Evolutionary conservation across 176 grass and related monocot genomes (phyloP), one percentile per base, ranked within the genome.

Genomic region (Elymus sibiricus): DNA sequence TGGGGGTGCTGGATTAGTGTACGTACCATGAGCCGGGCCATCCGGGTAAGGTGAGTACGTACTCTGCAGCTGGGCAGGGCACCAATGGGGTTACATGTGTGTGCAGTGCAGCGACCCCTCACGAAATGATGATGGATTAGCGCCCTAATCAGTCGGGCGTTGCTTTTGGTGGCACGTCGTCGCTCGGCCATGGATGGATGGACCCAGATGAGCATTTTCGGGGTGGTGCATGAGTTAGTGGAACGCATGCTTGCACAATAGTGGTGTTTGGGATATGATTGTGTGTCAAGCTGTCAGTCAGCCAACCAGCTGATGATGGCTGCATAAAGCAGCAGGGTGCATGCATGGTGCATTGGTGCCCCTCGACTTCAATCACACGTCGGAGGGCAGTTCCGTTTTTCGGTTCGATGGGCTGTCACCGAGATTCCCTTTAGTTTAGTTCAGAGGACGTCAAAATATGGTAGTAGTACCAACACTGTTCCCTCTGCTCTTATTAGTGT

Each of bases 201-300:
- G 14, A 49, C 14, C 46, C n/a, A n/a, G 16, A 29, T 9, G 21
- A 31, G 44, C 62, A 40, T 77, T 66, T 56, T 16, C 43, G 46
- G 22, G 51, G 46, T 26, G 56, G 31, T 55, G 78, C 55, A 9
- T 21, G 65, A 49, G 86, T 64, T 47, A 84, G 65, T 89, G 83
- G 70, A 38, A 62, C 37, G 71, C 83, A 88, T 70, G 82, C 85
- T 70, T 61, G 55, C 24, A 28, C 24, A 67, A 75, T 32, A 24
- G 62, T 21, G 37, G 62, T 21, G 37, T 35, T 25, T 17, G 17
- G 32, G 61, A 32, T 9, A 81, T 77, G 47, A 71, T 70, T 82
- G 21, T 85, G 71, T 65, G 64, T 82, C 27, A 25, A 88, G 86
- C 76, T 81, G 71, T 77, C 78, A 53, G 71, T 77, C 78, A 53